phyloP scores from a whole-genome alignment of 768 basidiomycete species.

The Tylopilus vinaceipallidus region DNA sequence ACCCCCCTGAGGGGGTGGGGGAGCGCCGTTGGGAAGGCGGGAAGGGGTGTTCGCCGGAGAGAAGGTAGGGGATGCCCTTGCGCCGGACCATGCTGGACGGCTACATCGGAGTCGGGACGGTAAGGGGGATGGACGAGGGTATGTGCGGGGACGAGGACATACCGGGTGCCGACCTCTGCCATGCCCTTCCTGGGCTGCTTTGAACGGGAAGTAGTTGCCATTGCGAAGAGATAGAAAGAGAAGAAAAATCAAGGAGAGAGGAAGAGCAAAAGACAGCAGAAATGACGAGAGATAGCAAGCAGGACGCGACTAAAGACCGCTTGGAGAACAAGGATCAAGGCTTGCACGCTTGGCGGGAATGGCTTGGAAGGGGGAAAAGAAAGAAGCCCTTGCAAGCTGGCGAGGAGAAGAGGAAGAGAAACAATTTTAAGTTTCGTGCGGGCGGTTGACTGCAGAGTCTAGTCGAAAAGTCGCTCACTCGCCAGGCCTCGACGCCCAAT shows the following conservation, averaged over 20 bases:
- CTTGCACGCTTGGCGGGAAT: conserved; percentile 24
- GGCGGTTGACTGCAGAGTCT: conserved; percentile 27
- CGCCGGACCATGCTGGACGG: conserved; percentile 61
- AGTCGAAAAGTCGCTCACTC: conserved; percentile 32
- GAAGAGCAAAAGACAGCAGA: conserved; percentile 32
- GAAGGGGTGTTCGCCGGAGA: conserved; percentile 46
- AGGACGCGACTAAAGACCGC: conserved; percentile 33
- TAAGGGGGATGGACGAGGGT: conserved; percentile 9
- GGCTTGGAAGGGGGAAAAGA: conserved; percentile 16
- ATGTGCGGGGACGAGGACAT: conserved; percentile 35
- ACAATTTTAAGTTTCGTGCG: conserved; percentile 30
- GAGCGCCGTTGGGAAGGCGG: conserved; percentile 44
- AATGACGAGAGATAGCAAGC: conserved; percentile 36
- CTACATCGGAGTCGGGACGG: conserved; percentile 25
- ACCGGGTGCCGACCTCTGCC: conserved; percentile 52
- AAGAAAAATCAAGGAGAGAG: conserved; percentile 32
- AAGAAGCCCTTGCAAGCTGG: conserved; percentile 27
- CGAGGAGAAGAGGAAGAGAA: conserved; percentile 23
- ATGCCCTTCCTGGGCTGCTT: conserved; percentile 64
- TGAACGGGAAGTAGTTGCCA: conserved; percentile 64
- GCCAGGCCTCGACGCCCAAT: conserved; percentile 27
- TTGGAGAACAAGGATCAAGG: conserved; percentile 14
- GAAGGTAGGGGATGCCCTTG: conserved; percentile 71
- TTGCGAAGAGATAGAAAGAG: conserved; percentile 31
- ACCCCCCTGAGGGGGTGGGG: conserved; percentile 31